Conservation (phyloP, 139 green algal species). For the Microglena sp. region DNA sequence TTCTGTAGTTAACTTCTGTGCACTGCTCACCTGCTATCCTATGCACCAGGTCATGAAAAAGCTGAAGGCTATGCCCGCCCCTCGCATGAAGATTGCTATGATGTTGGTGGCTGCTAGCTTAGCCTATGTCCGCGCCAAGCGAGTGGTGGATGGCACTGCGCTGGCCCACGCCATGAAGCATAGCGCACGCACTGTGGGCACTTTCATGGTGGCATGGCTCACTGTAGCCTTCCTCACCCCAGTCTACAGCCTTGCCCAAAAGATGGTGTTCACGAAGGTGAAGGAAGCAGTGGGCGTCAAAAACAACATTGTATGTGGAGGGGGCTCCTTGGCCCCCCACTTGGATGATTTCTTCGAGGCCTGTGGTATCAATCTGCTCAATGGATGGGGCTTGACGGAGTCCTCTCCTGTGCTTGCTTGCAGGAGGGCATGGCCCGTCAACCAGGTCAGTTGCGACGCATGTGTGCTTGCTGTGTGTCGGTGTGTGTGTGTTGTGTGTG, state of each 20-base stretch:
- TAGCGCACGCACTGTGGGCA: too few relatives aligned
- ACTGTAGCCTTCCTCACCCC: conserved; percentile 48
- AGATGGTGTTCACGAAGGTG: conserved; percentile 59
- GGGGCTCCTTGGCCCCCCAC: conserved; percentile 69
- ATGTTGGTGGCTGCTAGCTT: conserved; percentile 46
- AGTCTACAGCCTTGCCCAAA: conserved; percentile 47
- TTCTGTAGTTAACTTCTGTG: too few relatives aligned
- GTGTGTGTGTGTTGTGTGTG: neutral
- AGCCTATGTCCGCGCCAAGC: conserved; percentile 32
- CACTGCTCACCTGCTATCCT: too few relatives aligned
- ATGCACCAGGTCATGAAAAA: neutral
- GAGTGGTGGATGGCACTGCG: conserved; percentile 42
- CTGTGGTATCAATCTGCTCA: conserved; percentile 72
- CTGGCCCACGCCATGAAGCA: too few relatives aligned
- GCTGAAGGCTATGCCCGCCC: neutral
- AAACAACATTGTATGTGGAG: conserved; percentile 63
- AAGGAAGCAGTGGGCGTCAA: conserved; percentile 41
- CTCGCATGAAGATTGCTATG: conserved; percentile 36
- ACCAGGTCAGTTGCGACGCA: conserved; percentile 8
- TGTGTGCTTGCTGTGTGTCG: neutral
- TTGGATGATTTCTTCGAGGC: conserved; percentile 88
- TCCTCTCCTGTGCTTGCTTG: conserved; percentile 83
- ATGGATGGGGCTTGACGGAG: conserved; percentile 90
- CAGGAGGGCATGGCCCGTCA: conserved; percentile 18
- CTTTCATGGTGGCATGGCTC: conserved; percentile 43